Percentiles rank a stretch among this genome's conserved stretches.
Evolutionary conservation across 2,329 filamentous ascomycete species (phyloP).

Genomic region (Incumbomyces lentus): DNA sequence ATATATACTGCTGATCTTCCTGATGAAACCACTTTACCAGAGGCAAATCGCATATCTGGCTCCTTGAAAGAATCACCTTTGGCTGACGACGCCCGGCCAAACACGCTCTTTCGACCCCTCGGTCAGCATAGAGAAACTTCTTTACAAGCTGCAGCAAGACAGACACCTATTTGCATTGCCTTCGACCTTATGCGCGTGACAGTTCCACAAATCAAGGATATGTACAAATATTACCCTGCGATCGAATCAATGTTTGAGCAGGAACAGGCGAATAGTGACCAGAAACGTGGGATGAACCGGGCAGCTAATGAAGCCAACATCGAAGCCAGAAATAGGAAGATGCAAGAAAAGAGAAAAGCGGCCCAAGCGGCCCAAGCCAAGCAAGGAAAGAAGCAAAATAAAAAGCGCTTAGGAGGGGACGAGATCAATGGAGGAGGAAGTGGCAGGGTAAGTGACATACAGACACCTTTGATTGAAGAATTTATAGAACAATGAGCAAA

Average conservation of each 20-base stretch:
- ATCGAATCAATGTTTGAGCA: conserved; percentile 43
- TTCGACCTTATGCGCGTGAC: conserved; percentile 57
- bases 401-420: conserved; percentile 8
- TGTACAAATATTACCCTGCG: conserved; percentile 48
- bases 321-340: conserved; percentile 12
- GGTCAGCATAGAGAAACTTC: neutral
- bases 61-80: too few species aligned
- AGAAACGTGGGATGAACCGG: conserved; percentile 5
- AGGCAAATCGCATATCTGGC: too few species aligned
- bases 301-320: neutral
- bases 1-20: conserved; percentile 18
- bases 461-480: conserved; percentile 1
- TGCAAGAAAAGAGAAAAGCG: conserved; percentile 17
- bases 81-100: too few species aligned
- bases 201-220: conserved; percentile 47
- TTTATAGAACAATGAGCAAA: neutral
- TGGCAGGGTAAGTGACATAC: conserved; percentile 3
- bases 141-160: conserved; percentile 10
- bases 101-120: too few species aligned
- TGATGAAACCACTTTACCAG: neutral
- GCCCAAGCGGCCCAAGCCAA: conserved; percentile 17
- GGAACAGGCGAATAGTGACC: conserved; percentile 22
- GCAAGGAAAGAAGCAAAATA: conserved; percentile 18
- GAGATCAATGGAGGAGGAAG: neutral
- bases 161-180: conserved; percentile 48